Evolutionary conservation across 176 grass and related monocot species (phyloP).

Genomic region (Phoenix roebelenii): DNA sequence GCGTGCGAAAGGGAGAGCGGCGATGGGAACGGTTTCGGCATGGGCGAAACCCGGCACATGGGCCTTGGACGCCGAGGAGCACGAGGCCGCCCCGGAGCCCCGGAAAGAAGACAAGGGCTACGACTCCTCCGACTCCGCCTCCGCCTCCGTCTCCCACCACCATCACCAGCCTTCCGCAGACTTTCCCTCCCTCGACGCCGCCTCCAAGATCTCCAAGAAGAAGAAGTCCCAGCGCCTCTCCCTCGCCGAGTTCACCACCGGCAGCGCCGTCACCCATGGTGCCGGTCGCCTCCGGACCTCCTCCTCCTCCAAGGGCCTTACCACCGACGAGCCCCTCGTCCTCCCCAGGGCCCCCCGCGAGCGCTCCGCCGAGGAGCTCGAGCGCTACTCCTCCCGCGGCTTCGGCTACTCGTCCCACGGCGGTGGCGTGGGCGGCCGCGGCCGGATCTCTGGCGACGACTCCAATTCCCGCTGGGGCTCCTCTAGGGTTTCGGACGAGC

Average conservation of each 20-base stretch:
- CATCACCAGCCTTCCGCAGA: conserved; percentile 19
- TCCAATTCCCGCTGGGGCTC: conserved; percentile 13
- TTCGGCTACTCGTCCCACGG: conserved; percentile 26
- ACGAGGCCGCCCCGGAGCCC: conserved; percentile 21
- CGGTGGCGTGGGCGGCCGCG: neutral
- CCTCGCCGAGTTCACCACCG: conserved; percentile 32
- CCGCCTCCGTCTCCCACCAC: neutral
- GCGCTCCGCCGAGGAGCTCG: conserved; percentile 47
- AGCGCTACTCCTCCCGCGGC: conserved; percentile 25
- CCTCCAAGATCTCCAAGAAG: conserved; percentile 54
- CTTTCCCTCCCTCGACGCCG: conserved; percentile 44
- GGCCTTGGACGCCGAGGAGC: conserved; percentile 60
- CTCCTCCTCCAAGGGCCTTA: conserved; percentile 23
- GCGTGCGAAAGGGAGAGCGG: neutral
- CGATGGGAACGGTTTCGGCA: conserved; percentile 47
- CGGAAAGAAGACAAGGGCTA: too few relatives aligned
- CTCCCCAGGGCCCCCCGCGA: conserved; percentile 47
- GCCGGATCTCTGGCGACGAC: neutral
- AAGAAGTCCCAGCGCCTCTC: conserved; percentile 46
- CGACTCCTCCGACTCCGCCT: conserved; percentile 1
- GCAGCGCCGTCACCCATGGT: conserved; percentile 24
- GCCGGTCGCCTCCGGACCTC: neutral
- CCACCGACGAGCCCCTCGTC: conserved; percentile 11
- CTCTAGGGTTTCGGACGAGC: conserved; percentile 30
- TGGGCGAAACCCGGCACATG: conserved; percentile 61